These are phyloP conservation scores for Leccinum angustisporum DNA, from an alignment of 1,284 basidiomycete species.

Conservation along the genomic window DNA sequence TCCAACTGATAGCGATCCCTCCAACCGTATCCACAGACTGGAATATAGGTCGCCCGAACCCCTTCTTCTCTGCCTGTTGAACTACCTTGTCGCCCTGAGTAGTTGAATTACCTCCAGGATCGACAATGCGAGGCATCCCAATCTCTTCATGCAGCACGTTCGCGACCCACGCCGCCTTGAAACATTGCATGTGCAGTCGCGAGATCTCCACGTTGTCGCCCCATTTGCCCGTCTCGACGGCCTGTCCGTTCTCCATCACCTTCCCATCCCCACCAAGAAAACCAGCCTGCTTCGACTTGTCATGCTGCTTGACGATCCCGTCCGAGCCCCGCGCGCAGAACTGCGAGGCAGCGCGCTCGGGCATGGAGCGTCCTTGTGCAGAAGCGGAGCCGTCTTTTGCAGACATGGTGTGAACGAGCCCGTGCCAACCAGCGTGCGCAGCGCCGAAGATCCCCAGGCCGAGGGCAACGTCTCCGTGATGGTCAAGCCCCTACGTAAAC, in stretches of 20 bases:
- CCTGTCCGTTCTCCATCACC: conserved; percentile 51
- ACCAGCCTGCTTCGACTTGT: conserved; percentile 47
- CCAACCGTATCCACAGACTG: conserved; percentile 92
- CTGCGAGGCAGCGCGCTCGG: conserved; percentile 80
- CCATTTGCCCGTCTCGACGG: conserved; percentile 68
- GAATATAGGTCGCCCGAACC: conserved; percentile 76
- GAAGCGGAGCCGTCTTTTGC: conserved; percentile 67
- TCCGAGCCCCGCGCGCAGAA: conserved; percentile 87
- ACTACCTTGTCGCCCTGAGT: conserved; percentile 67
- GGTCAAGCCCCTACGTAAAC: conserved; percentile 78
- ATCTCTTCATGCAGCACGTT: conserved; percentile 97
- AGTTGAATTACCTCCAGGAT: conserved; percentile 72
- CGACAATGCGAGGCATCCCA: conserved; percentile 89
- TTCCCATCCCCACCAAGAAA: conserved; percentile 58
- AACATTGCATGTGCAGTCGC: conserved; percentile 95
- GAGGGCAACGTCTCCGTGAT: conserved; percentile 55
- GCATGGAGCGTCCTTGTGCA: conserved; percentile 88
- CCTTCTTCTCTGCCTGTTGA: conserved; percentile 76
- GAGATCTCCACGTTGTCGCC: conserved; percentile 75
- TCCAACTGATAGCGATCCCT: conserved; percentile 96
- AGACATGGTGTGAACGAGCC: conserved; percentile 91
- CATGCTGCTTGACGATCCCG: conserved; percentile 71
- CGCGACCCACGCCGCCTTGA: conserved; percentile 98
- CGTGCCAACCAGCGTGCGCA: conserved; percentile 77
- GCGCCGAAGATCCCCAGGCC: conserved; percentile 39